Percentiles rank a stretch among this genome's conserved stretches.
These are phyloP conservation scores for Fragosphaeria purpurea DNA, from an alignment of 2,329 filamentous ascomycete genomes.

Conservation along the genomic window DNA sequence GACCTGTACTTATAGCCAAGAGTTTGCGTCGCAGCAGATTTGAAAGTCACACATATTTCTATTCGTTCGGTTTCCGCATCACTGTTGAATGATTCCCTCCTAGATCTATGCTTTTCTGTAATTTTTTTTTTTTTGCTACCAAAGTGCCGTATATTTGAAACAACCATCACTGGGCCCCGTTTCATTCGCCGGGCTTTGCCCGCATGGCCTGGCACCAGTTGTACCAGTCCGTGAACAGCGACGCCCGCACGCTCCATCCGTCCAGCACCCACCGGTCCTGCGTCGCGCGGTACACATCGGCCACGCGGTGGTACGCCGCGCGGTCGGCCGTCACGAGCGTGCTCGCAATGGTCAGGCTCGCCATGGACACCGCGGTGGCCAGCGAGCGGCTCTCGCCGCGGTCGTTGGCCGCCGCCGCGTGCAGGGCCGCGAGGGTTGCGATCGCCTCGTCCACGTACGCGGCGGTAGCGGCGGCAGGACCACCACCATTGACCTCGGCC, in stretches of 20 bases:
- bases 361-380: conserved; percentile 62
- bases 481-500: conserved; percentile 21
- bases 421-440: conserved; percentile 54
- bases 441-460: conserved; percentile 31
- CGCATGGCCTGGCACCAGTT: conserved; percentile 46
- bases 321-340: conserved; percentile 47
- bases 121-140: too few relatives aligned
- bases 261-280: conserved; percentile 50
- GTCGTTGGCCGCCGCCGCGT: conserved; percentile 57
- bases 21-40: too few relatives aligned
- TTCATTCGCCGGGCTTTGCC: too few relatives aligned
- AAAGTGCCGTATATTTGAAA: too few relatives aligned
- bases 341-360: conserved; percentile 57
- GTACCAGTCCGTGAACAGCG: conserved; percentile 62
- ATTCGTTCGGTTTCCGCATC: too few relatives aligned
- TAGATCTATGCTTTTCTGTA: too few relatives aligned
- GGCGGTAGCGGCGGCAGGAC: conserved; percentile 11
- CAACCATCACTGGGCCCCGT: too few relatives aligned
- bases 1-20: too few relatives aligned
- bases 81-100: too few relatives aligned
- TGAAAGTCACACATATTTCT: too few relatives aligned
- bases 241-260: conserved; percentile 49
- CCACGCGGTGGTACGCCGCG: conserved; percentile 42
- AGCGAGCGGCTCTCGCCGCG: conserved; percentile 52
- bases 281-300: conserved; percentile 54